A percentile compares a stretch with the other conserved stretches of the same genome.
Conservation (phyloP, 1,284 basidiomycete genomes). For the Stereum hirsutum region DNA sequence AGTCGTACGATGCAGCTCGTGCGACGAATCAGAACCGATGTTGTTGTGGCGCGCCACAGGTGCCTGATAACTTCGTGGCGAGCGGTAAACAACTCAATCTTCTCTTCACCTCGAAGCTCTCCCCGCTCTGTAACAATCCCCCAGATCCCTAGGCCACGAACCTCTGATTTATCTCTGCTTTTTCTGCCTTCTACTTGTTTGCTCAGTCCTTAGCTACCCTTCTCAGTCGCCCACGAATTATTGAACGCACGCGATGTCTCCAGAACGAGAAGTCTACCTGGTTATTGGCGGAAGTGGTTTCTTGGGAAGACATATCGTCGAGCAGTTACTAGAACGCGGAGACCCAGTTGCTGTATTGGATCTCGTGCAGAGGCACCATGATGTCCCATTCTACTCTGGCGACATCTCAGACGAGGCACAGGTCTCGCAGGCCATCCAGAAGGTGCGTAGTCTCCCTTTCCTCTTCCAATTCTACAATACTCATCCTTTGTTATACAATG, state of each 20-base stretch:
- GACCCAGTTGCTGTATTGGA: constrained; percentile 83
- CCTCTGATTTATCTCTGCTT: not conserved
- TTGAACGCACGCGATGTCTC: not conserved
- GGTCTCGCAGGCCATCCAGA: constrained; percentile 63
- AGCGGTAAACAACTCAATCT: not conserved
- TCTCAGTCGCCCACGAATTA: too few relatives aligned
- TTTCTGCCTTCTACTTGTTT: not conserved
- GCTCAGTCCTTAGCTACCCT: too few relatives aligned
- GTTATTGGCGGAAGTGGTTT: not conserved
- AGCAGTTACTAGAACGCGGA: constrained; percentile 57
- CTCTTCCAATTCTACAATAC: not conserved
- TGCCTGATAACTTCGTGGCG: too few relatives aligned
- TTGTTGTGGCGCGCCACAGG: too few relatives aligned
- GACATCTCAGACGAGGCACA: constrained; percentile 77
- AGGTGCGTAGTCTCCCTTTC: constrained; percentile 37
- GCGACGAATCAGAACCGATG: too few relatives aligned
- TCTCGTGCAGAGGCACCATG: constrained; percentile 81
- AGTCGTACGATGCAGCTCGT: too few relatives aligned
- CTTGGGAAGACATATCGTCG: not conserved
- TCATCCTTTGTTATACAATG: too few relatives aligned
- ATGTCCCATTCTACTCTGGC: constrained; percentile 79
- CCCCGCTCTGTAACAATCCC: not conserved
- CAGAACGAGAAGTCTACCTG: not conserved
- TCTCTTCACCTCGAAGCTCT: not conserved
- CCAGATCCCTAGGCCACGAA: not conserved